phyloP scores from a whole-genome alignment of 371 early-diverging fungal species.

The Modicella reniformis region DNA sequence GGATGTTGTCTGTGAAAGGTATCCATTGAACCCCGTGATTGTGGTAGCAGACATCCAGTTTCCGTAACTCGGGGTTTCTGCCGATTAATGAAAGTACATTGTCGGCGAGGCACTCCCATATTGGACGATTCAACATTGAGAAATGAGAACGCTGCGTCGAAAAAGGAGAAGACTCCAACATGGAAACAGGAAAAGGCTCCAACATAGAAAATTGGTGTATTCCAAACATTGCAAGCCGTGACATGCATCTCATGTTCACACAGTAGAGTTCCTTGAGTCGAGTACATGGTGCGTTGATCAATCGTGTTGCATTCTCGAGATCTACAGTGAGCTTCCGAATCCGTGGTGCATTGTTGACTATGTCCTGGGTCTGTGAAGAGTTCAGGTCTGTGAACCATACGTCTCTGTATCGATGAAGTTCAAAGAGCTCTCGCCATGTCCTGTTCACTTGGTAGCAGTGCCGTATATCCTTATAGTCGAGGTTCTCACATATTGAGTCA shows the following conservation, averaged over 20 bases:
- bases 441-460: conserved; percentile 10
- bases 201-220: too few species aligned
- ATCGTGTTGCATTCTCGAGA: conserved; percentile 11
- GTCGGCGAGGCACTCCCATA: too few species aligned
- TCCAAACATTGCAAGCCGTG: neutral
- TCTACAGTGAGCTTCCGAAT: conserved; percentile 15
- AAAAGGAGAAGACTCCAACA: too few species aligned
- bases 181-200: too few species aligned
- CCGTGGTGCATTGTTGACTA: conserved; percentile 10
- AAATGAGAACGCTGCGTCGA: too few species aligned
- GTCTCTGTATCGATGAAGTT: neutral
- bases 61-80: neutral
- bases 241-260: conserved; percentile 9
- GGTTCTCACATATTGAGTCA: conserved; percentile 12
- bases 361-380: conserved; percentile 9
- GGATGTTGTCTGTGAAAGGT: neutral
- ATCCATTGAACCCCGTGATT: neutral
- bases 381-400: conserved; percentile 12
- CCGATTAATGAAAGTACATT: conserved; percentile 4
- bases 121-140: too few species aligned
- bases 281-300: conserved; percentile 7
- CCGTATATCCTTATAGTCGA: conserved; percentile 7
- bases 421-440: conserved; percentile 6
- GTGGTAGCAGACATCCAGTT: neutral
- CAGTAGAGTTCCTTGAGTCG: conserved; percentile 13